A percentile compares a stretch with the other conserved stretches of the same genome.
These are phyloP conservation scores for Boletus sp. DNA, from an alignment of 1,284 basidiomycete genomes.

Conservation along the genomic window DNA sequence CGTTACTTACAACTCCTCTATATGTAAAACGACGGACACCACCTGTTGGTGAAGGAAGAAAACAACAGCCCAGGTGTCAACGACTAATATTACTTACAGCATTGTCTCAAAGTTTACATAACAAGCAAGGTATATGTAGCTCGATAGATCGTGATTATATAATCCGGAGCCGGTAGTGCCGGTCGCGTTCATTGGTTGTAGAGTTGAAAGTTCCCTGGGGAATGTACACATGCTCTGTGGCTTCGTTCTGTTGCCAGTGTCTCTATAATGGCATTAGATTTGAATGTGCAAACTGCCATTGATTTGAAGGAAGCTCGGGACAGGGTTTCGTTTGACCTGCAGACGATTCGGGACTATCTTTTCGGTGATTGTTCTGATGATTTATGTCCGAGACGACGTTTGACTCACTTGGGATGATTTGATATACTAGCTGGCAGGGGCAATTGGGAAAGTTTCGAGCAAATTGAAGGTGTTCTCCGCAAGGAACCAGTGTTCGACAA, in stretches of 20 bases:
- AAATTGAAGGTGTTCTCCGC: conserved; percentile 50
- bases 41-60: background rate
- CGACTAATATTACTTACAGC: background rate
- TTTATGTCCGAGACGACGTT: background rate
- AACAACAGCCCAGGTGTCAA: background rate
- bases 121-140: background rate
- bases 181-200: background rate
- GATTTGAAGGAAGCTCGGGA: conserved; percentile 52
- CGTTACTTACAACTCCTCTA: conserved; percentile 21
- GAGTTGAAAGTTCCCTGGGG: too few species aligned
- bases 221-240: background rate
- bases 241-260: background rate
- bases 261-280: conserved; percentile 27
- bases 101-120: background rate
- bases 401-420: background rate
- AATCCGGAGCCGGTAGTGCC: background rate
- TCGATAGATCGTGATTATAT: too few species aligned
- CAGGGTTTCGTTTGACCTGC: conserved; percentile 41
- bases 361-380: conserved; percentile 41
- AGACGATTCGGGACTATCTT: conserved; percentile 45
- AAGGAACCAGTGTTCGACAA: conserved; percentile 68
- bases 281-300: conserved; percentile 44
- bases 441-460: conserved; percentile 49
- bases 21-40: background rate
- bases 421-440: conserved; percentile 43